phyloP scores from a whole-genome alignment of 1,284 basidiomycete species.

The Sanghuangporus sanghuang region DNA sequence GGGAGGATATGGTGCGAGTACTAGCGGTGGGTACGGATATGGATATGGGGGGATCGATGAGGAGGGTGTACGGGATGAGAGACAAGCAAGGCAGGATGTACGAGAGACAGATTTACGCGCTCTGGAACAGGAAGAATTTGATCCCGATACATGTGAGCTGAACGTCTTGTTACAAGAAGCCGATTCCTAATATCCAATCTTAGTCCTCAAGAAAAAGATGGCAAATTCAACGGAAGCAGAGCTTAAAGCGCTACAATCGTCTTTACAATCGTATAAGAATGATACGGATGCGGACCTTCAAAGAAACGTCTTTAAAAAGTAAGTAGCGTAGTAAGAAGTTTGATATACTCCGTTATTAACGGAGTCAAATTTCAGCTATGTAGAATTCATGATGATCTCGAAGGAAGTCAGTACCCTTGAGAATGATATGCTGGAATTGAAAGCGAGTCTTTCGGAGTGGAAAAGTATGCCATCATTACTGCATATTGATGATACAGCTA shows the following conservation, averaged over 20 bases:
- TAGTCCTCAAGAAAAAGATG: conserved; percentile 70
- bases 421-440: conserved; percentile 97
- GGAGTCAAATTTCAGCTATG: conserved; percentile 56
- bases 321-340: not conserved
- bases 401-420: conserved; percentile 96
- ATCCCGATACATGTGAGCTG: conserved; percentile 74
- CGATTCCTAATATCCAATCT: not conserved
- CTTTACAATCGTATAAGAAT: conserved; percentile 55
- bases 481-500: conserved; percentile 77
- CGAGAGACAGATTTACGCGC: conserved; percentile 52
- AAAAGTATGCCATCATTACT: conserved; percentile 91
- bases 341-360: conserved; percentile 4
- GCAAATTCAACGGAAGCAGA: conserved; percentile 80
- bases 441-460: conserved; percentile 92
- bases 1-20: conserved; percentile 14
- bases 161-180: not conserved
- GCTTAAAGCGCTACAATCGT: conserved; percentile 67
- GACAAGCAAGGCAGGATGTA: conserved; percentile 41
- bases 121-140: conserved; percentile 71
- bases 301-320: conserved; percentile 89
- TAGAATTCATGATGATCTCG: conserved; percentile 93
- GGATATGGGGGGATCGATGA: conserved; percentile 31
- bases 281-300: conserved; percentile 71
- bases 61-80: conserved; percentile 37
- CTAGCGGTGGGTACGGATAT: conserved; percentile 22